Evolutionary conservation across 164 flowering plant species (phyloP).

Genomic region (Sedum album): DNA sequence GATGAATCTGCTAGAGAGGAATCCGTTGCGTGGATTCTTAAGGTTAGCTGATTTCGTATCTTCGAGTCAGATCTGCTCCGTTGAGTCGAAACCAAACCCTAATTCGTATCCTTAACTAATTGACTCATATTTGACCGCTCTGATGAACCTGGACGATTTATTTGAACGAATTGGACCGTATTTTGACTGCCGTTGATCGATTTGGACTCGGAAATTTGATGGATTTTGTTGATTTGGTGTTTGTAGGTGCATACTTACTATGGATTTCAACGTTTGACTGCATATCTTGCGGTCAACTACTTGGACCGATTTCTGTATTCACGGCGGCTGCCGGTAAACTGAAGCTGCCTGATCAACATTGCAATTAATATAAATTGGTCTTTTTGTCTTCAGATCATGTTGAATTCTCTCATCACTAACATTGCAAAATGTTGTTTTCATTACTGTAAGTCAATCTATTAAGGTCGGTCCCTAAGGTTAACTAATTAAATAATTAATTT

Average conservation of each 20-base stretch:
- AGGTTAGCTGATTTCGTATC: constrained; percentile 38
- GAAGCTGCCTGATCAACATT: not conserved
- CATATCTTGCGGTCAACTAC: constrained; percentile 88
- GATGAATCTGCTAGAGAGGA: constrained; percentile 58
- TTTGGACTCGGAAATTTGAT: not conserved
- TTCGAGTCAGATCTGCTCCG: not conserved
- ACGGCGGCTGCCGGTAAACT: constrained; percentile 63
- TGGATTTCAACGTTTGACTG: constrained; percentile 77
- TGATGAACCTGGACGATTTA: too few species aligned
- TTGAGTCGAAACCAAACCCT: not conserved
- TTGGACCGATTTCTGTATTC: constrained; percentile 73
- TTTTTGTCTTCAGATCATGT: too few species aligned
- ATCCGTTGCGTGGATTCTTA: constrained; percentile 85
- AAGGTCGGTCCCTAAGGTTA: too few species aligned
- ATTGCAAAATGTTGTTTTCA: not conserved
- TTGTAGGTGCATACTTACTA: constrained; percentile 63
- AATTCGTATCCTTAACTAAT: too few species aligned
- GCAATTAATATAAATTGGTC: not conserved
- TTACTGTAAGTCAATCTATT: not conserved
- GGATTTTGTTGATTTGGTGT: not conserved
- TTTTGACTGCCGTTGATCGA: not conserved
- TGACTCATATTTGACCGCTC: too few species aligned
- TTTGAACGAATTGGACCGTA: not conserved
- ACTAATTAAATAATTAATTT: too few species aligned
- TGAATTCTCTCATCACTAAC: not conserved